These are phyloP conservation scores for Meira miltonrushii DNA, from an alignment of 1,284 basidiomycete genomes.

Conservation along the genomic window DNA sequence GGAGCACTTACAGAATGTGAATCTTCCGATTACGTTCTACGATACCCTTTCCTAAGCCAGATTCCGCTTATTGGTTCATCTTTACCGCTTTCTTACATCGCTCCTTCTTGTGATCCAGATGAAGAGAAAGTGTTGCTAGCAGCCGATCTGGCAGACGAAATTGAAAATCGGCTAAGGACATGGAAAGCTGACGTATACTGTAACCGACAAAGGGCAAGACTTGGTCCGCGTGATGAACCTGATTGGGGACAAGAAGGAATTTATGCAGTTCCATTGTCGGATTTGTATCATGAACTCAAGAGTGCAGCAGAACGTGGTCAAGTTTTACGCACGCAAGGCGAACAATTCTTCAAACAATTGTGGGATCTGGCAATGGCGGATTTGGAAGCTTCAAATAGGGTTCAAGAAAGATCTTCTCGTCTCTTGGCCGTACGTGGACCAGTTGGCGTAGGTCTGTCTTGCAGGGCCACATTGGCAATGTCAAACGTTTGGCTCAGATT, in stretches of 20 bases:
- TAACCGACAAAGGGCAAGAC: slow-evolving; percentile 3
- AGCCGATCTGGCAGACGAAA: slow-evolving; percentile 28
- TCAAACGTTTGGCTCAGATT: background rate
- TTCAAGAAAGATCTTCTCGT: background rate
- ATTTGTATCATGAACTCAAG: background rate
- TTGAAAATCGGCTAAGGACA: slow-evolving; percentile 29
- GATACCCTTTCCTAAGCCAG: slow-evolving; percentile 21
- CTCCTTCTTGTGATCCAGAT: slow-evolving; percentile 37
- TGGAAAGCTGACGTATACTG: slow-evolving; percentile 45
- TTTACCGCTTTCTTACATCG: slow-evolving; percentile 27
- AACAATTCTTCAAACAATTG: slow-evolving; percentile 33
- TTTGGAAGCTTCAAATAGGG: slow-evolving; percentile 11
- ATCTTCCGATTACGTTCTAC: slow-evolving; percentile 36
- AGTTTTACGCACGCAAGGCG: background rate
- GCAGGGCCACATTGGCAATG: background rate
- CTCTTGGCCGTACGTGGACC: background rate
- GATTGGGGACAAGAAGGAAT: background rate
- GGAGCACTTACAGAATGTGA: slow-evolving; percentile 30
- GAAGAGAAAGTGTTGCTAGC: slow-evolving; percentile 46
- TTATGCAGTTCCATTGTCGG: background rate
- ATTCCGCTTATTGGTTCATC: slow-evolving; percentile 24
- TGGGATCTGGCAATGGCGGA: slow-evolving; percentile 45
- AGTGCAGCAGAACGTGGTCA: background rate
- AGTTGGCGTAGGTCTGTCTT: background rate
- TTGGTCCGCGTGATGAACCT: background rate